Conservation (phyloP, 768 basidiomycete genomes). For the Kwoniella sp. region DNA sequence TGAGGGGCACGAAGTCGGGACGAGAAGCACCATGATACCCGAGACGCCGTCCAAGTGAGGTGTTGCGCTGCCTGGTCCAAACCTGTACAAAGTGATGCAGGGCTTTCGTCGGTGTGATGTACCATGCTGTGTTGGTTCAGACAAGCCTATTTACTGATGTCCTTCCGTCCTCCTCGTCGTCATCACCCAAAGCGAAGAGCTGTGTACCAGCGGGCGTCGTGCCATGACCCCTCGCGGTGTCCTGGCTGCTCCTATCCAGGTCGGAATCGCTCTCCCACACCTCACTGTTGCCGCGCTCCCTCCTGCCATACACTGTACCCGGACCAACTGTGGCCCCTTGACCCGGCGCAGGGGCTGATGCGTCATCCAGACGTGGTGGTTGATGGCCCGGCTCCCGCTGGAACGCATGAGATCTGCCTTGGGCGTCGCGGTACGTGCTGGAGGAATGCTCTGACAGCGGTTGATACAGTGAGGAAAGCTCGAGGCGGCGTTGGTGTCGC, state of each 20-base stretch:
- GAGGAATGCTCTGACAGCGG: conserved; percentile 18
- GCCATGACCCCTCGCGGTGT: conserved; percentile 5
- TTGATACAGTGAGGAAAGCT: conserved; percentile 41
- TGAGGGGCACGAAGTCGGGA: background rate
- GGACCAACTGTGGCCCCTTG: no score
- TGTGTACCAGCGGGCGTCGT: background rate
- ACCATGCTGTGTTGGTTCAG: no score
- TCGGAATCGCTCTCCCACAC: conserved; percentile 38
- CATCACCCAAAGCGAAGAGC: conserved; percentile 7
- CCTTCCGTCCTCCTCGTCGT: conserved; percentile 12
- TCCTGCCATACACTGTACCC: no score
- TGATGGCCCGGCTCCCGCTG: background rate
- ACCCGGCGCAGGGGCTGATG: no score
- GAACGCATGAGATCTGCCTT: conserved; percentile 34
- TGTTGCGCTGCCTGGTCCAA: background rate
- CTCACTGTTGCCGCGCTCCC: conserved; percentile 22
- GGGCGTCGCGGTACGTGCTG: conserved; percentile 34
- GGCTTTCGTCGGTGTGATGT: background rate
- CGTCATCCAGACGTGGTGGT: background rate
- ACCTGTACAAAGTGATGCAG: background rate
- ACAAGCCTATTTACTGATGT: no score
- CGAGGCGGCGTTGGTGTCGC: conserved; percentile 20
- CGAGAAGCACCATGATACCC: conserved; percentile 15
- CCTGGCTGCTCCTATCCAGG: conserved; percentile 14
- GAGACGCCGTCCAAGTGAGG: conserved; percentile 34